A percentile compares a stretch with the other conserved stretches of the same genome.
Conservation (phyloP, 192 early-diverging fungal species). For the Kickxella alabastrina region DNA sequence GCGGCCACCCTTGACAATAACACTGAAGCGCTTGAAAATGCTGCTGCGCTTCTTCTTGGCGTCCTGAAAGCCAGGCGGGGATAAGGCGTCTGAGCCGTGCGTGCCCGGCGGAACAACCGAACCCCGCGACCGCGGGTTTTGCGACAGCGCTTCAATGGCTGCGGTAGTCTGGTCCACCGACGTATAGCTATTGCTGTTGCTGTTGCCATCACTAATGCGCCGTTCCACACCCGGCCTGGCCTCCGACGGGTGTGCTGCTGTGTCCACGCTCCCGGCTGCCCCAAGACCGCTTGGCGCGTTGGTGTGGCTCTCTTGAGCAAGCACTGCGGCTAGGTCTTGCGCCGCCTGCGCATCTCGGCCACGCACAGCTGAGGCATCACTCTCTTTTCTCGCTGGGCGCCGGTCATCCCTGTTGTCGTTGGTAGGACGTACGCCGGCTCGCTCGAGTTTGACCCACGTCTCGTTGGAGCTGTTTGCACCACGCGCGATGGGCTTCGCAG, state of each 20-base stretch:
- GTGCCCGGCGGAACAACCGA: conserved; percentile 8
- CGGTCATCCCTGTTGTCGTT: neutral
- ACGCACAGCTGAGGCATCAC: neutral
- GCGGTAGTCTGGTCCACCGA: conserved; percentile 46
- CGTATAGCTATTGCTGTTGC: neutral
- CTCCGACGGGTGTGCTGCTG: neutral
- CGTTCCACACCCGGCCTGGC: neutral
- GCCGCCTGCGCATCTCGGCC: conserved; percentile 12
- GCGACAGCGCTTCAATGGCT: conserved; percentile 40
- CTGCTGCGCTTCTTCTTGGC: conserved; percentile 31
- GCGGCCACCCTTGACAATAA: conserved; percentile 37
- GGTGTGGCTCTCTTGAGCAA: conserved; percentile 2
- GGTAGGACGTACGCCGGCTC: conserved; percentile 7
- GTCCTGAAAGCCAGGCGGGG: conserved; percentile 4
- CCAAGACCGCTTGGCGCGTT: neutral
- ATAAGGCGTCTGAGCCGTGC: neutral
- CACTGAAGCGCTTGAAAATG: conserved; percentile 45
- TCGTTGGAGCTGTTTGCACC: conserved; percentile 11
- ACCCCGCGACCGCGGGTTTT: conserved; percentile 17
- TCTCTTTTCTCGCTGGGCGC: neutral
- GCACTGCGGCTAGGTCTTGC: conserved; percentile 9
- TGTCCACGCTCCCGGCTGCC: neutral
- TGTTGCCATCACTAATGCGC: too few species aligned
- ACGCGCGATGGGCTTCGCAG: neutral
- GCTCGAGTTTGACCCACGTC: conserved; percentile 36